Evolutionary conservation across 176 grass and related monocot genomes (phyloP), one percentile per base, ranked within the genome.

Genomic region (Bolboschoenus planiculmis): DNA sequence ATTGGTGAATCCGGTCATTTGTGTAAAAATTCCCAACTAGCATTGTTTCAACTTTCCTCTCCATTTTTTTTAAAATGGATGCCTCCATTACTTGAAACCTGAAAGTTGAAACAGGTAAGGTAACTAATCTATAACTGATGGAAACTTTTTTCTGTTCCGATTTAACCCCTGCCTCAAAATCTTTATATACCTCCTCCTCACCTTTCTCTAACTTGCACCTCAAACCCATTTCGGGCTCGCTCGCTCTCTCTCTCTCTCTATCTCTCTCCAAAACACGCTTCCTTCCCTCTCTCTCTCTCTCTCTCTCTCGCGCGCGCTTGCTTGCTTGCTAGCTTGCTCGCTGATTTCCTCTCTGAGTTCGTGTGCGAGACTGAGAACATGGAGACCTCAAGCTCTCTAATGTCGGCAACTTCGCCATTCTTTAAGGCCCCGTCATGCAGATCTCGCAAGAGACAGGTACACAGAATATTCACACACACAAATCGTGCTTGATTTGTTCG

Each of bases 371-470:
- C 44, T 6, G 16, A 48, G 4, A 35, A 50, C 47, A 85, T 88
- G 87, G 87, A 74, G 48, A 76, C 51, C 16, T 80, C 53, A 27
- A 14, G 48, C 23, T 84, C 89, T 80, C 76, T 89, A 46, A 90
- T 95, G 88, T 90, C 86, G 29, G 30, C 90, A 6, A 55, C 91
- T 0, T 82, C 83, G 3, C 76, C 87, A 16, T 94, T 97, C 77
- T 86, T 64, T 55, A 60, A 86, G 46, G 39, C 59, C n/a, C 86
- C 86, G 53, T 37, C 62, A 20, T 4, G 83, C 31, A 33, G 27
- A 13, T 65, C 82, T 81, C 71, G 80, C 75, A 90, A 87, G 13
- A 84, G 94, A 36, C 88, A 97, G 88, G 94, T 94, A 84, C 14
- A 71, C 4, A 75, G 11, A 13, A 62, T 30, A 11, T 31, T 9